Base-by-base conservation (phyloP, 2,329 filamentous ascomycete species). In the Hysterium pulicare region DNA sequence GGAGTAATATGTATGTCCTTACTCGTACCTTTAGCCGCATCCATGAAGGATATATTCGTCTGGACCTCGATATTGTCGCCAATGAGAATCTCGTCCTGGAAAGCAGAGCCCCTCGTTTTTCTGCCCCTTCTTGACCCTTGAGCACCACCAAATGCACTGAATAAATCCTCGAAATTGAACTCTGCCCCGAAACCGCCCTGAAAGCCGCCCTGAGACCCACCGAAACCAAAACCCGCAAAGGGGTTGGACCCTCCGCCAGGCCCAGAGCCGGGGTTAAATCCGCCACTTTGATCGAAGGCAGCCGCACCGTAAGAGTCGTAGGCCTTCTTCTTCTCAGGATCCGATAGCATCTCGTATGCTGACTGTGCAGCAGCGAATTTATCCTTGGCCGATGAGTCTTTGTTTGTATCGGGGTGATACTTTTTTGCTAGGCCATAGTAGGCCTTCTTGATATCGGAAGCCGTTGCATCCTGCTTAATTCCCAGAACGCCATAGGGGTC, bases 361-460 rank as follows among this genome's bases (percentile, higher is more conserved):
- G 86, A 81, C 68, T 98, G 93, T 41, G 94, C 88, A 55, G 96
- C 91, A 50, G 84, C 80, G 59, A 98, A 98, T 59, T 87, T 91
- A 58, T 97, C 93, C 66, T 97, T 97, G 26, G 93, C 90, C n/a
- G 75, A 78, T 2, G 87, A 68, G 55, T 97, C 93, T 68, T 97
- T 97, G 76, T 97, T 98, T 26, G 93, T 97, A 66, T 98, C 93
- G 7, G 93, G 93, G 60, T 98, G 93, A 65, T 82, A 98, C 63
- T 97, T 98, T 71, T 98, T 98, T 16, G 93, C 93, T 45, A 97
- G 76, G 38, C 90, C 88, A 65, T 98, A 98, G 74, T 98, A 98
- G 3, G 93, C 90, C 68, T 96, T 97, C 67, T 98, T 98, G 66
- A 98, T 97, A 26, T 97, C 91, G 46, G 82, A 75, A 3, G 89